Percentiles rank a stretch among this genome's conserved stretches.
phyloP scores from a whole-genome alignment of 2,329 filamentous ascomycete species.

The Microcyclosporella mali region DNA sequence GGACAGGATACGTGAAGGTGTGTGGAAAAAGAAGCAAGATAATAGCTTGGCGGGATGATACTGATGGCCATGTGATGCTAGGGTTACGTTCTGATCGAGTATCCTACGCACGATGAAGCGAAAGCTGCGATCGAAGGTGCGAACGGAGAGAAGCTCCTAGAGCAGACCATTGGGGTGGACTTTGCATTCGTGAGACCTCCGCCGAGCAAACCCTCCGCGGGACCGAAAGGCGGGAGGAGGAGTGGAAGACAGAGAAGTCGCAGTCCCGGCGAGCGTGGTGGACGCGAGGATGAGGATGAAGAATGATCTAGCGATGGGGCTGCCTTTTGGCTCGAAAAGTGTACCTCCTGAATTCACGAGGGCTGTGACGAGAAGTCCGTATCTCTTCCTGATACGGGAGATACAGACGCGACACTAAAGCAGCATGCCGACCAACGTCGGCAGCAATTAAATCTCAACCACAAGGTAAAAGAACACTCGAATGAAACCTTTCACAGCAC shows the following conservation, averaged over 20 bases:
- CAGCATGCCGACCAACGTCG: no score
- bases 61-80: slow-evolving; percentile 30
- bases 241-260: slow-evolving; percentile 37
- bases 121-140: slow-evolving; percentile 75
- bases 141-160: slow-evolving; percentile 69
- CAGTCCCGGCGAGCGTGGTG: slow-evolving; percentile 36
- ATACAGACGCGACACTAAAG: no score
- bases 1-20: slow-evolving; percentile 83
- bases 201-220: slow-evolving; percentile 47
- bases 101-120: slow-evolving; percentile 70
- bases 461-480: no score
- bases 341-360: no score
- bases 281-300: slow-evolving; percentile 21
- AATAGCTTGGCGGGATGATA: slow-evolving; percentile 1
- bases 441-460: no score
- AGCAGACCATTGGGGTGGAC: slow-evolving; percentile 74
- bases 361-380: no score
- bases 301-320: slow-evolving; percentile 7
- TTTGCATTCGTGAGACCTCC: slow-evolving; percentile 81
- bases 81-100: slow-evolving; percentile 83
- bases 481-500: no score
- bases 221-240: slow-evolving; percentile 27
- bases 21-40: background rate
- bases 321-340: no score
- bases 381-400: no score